Base-by-base conservation (phyloP, 2,329 filamentous ascomycete species). In the Colletotrichum karsti region DNA sequence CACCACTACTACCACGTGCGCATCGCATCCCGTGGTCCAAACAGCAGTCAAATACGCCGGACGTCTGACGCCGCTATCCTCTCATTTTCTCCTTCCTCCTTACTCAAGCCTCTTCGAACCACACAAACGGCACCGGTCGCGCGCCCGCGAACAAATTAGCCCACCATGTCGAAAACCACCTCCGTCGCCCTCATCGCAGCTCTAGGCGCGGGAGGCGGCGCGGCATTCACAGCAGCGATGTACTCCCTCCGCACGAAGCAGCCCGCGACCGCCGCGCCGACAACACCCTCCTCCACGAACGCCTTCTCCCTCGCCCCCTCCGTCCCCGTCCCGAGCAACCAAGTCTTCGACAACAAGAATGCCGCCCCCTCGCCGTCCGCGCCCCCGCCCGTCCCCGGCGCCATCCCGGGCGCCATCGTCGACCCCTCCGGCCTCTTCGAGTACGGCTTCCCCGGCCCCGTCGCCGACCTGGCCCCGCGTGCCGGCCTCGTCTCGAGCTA, bases 371-470 rank as follows among this genome's bases (percentile, higher is more conserved):
- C 58, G 39, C 50, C 50, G 22, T 39, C 72, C n/a, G 76, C 78
- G 18, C 63, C 76, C 74, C 48, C 15, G 44, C 48, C 62, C 15
- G 73, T 75, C 10, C 75, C 80, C n/a, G 54, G 46, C 13, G 71
- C 76, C 53, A 74, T 79, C 30, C 71, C 77, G 55, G 74, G 77
- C 56, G 76, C 82, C 10, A 89, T 87, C 37, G 92, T 95, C 75
- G 87, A 95, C 79, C 92, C 93, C 4, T 83, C 90, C 39, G 93
- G 93, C 12, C 87, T 95, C 72, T 93, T 94, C 80, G 88, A 94
- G 73, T 95, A 95, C 78, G 93, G 96, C 75, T 98, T 98, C 81
- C 95, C 96, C 0, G 96, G 96, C 66, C 96, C 96, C 33, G 84
- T 97, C 41, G 87, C 91, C 74, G 96, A 99, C 81, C 85, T 97